Percentiles rank a stretch among this genome's conserved stretches.
These are phyloP conservation scores for Aegle marmelos DNA, from an alignment of 345 rosid genomes.

Conservation along the genomic window DNA sequence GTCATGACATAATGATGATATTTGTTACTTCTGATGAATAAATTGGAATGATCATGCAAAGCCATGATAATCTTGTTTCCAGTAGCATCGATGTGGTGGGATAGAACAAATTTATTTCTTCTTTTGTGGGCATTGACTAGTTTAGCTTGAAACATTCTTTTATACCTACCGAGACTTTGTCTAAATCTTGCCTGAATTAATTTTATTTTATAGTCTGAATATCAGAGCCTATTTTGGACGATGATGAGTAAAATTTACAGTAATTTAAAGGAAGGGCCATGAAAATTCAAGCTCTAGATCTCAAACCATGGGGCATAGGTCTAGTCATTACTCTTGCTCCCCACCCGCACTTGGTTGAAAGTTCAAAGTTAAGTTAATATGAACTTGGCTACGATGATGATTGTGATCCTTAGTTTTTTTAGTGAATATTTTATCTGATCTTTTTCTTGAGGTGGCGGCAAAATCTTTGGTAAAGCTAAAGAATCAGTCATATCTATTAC, in stretches of 20 bases:
- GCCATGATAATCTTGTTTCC: neutral
- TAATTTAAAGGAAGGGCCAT: too few species aligned
- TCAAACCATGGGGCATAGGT: too few species aligned
- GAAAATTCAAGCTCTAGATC: too few species aligned
- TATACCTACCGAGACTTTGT: too few species aligned
- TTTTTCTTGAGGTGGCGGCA: neutral
- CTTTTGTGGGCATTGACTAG: neutral
- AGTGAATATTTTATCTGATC: neutral
- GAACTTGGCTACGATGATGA: neutral
- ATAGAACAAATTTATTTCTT: neutral
- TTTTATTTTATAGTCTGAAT: too few species aligned
- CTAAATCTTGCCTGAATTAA: too few species aligned
- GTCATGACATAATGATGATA: neutral
- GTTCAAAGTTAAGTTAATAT: neutral
- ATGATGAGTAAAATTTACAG: too few species aligned
- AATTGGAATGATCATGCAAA: neutral
- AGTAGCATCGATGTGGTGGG: neutral
- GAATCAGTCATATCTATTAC: neutral
- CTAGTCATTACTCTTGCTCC: too few species aligned
- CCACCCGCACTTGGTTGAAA: too few species aligned
- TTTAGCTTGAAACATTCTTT: too few species aligned
- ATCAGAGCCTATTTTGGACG: too few species aligned
- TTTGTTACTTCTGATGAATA: neutral
- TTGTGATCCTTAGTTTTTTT: neutral
- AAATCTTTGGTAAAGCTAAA: neutral